phyloP scores from a whole-genome alignment of 2,329 filamentous ascomycete genomes.

The Pseudogymnoascus sp. region DNA sequence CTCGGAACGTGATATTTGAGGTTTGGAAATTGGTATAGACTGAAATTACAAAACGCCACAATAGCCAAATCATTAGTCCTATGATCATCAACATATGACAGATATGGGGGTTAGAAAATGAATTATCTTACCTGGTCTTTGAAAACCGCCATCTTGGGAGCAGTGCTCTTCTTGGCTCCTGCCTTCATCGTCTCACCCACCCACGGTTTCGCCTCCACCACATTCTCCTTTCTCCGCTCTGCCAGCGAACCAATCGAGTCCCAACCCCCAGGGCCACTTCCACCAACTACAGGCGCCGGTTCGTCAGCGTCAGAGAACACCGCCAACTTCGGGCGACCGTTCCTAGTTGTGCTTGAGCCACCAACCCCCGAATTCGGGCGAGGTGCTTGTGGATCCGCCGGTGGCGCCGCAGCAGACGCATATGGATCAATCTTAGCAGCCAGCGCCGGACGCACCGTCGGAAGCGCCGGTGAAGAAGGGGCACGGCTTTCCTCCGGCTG shows the following conservation, averaged over 20 bases:
- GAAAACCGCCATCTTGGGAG: slow-evolving; percentile 83
- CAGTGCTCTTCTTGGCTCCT: slow-evolving; percentile 70
- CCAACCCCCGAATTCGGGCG: slow-evolving; percentile 41
- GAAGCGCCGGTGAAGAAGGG: slow-evolving; percentile 80
- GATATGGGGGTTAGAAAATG: slow-evolving; percentile 26
- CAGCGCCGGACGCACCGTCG: slow-evolving; percentile 72
- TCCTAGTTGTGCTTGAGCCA: slow-evolving; percentile 48
- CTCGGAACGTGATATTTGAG: slow-evolving; percentile 39
- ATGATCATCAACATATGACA: slow-evolving; percentile 74
- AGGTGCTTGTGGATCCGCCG: slow-evolving; percentile 56
- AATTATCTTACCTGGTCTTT: slow-evolving; percentile 80
- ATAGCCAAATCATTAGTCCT: slow-evolving; percentile 80
- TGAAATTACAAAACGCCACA: slow-evolving; percentile 51
- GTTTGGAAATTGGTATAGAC: slow-evolving; percentile 45
- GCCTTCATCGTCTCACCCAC: slow-evolving; percentile 83
- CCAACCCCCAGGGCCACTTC: slow-evolving; percentile 66
- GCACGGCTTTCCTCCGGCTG: slow-evolving; percentile 54
- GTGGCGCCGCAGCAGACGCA: slow-evolving; percentile 44
- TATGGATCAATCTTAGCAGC: slow-evolving; percentile 84
- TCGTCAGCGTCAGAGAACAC: slow-evolving; percentile 77
- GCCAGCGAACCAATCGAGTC: slow-evolving; percentile 81
- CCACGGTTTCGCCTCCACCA: slow-evolving; percentile 80
- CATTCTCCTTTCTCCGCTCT: slow-evolving; percentile 92
- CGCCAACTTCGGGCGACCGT: slow-evolving; percentile 71
- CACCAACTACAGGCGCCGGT: slow-evolving; percentile 48